Evolutionary conservation across 768 basidiomycete genomes (phyloP), one percentile per base, ranked within the genome.

Genomic region (Leucocoprinus birnbaumii): DNA sequence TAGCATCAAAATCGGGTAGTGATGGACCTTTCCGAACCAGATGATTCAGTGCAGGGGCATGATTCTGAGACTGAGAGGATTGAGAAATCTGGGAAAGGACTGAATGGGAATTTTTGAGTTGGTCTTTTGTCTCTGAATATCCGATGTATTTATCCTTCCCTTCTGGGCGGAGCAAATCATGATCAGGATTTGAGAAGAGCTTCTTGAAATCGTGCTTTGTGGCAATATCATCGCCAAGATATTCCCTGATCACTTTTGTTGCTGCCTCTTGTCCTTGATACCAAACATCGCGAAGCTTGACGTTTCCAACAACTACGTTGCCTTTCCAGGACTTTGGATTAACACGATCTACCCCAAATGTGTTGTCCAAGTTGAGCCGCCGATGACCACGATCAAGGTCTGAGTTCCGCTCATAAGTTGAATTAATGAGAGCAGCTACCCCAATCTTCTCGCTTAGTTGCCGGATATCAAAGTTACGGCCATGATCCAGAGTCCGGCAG

Each of bases 321-420:
- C 62, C 62, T 22, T 26, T 57, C 63, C 63, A 65, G 16, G 63
- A 64, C 14, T 26, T 19, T 19, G 63, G 63, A 52, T 66, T 66
- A 44, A 65, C 44, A 50, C 63, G 62, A 40, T 69, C 66, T 24
- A 65, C 40, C 1, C 65, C 66, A 31, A 44, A 24, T 2, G 58
- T 59, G 26, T 48, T 44, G 0, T n/a, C 43, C 0, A 64, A 31
- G 18, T 59, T 60, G 13, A 59, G 54, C 6, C 60, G 47, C 0
- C 22, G 24, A 53, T 68, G 66, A 3, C 66, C 66, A 7, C 14
- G 50, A 52, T 66, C 51, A 38, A 68, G 59, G 18, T 65, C 57
- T 11, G 65, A 64, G 53, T 65, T 50, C 2, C 53, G 53, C 37
- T 62, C 56, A 37, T 57, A 62, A 7, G 58, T 59, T 2, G 49